These are phyloP conservation scores for Paraphaeosphaeria sporulosa DNA, from an alignment of 2,329 filamentous ascomycete genomes.

Conservation along the genomic window DNA sequence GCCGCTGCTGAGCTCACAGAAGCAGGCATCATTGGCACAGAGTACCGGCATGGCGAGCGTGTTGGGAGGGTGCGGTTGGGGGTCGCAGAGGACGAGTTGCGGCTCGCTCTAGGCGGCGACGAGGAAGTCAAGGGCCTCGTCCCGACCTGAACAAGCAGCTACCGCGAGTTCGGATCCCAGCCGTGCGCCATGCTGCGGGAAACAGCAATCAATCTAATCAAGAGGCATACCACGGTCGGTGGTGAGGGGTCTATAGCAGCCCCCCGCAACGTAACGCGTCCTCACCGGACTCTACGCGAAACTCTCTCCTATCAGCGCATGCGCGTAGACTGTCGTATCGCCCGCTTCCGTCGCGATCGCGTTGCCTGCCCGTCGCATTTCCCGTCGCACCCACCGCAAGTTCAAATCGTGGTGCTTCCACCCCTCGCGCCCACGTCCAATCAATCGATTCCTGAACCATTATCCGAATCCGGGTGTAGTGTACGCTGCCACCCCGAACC, in stretches of 20 bases:
- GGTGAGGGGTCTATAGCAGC: constrained; percentile 8
- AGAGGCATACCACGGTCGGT: constrained; percentile 8
- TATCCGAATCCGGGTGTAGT: neutral
- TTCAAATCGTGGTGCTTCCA: constrained; percentile 5
- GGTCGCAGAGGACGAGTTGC: constrained; percentile 90
- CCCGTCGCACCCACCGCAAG: neutral
- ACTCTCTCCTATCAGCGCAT: neutral
- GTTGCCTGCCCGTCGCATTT: constrained; percentile 6
- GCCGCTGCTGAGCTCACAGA: constrained; percentile 86
- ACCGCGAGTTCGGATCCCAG: constrained; percentile 1
- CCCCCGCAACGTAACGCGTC: neutral
- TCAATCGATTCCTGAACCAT: neutral
- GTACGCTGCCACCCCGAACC: neutral
- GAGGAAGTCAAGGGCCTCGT: constrained; percentile 78
- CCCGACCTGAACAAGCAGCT: constrained; percentile 10
- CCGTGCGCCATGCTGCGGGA: neutral
- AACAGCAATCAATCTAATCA: neutral
- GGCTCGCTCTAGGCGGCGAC: constrained; percentile 87
- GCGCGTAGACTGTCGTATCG: constrained; percentile 9
- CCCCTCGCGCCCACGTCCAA: neutral
- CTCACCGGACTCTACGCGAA: constrained; percentile 6
- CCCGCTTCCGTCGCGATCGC: constrained; percentile 8
- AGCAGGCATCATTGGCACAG: constrained; percentile 85
- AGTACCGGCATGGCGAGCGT: constrained; percentile 78
- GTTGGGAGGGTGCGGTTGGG: constrained; percentile 86